Base-by-base conservation (phyloP, 257 asterid genomes). In the Solanum ahanhuiri region DNA sequence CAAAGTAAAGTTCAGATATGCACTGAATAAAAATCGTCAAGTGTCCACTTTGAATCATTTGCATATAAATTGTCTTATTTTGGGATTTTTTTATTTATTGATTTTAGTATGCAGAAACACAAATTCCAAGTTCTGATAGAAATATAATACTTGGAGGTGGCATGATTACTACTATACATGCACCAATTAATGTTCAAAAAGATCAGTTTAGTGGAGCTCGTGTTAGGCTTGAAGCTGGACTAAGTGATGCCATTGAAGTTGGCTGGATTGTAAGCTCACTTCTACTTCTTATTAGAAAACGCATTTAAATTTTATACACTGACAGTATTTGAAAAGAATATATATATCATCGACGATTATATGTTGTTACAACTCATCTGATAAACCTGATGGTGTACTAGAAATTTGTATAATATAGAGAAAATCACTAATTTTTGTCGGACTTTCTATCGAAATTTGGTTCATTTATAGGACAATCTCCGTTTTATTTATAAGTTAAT, bases 271-370 rank as follows among this genome's bases (percentile, higher is more conserved):
- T 66, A 66, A 66, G 35, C 20, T 66, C 72, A 66, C 35, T 66
- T 23, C 18, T 17, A 51, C 22, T 66, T 28, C 18, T 23, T 25
- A 10, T 23, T 0, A 4, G 0, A 51, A 60, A 60, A 22, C 64
- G 25, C 23, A 43, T 43, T 43, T 43, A 43, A 43, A 0, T 3
- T 48, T 48, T 48, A 48, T 48, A 17, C 58, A 48, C 20, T 48
- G 58, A 2, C 7, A 48, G 7, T 48, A 15, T 48, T 48, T 48
- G 20, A 48, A 48, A 48, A 48, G 2, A 48, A 48, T 20, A 58
- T 0, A 23, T 64, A 23, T 9, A 64, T 66, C 18, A 25, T 12
- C 0, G 0, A 66, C 0, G 2, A 3, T 10, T 64, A 25, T 64
- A 0, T 64, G 0, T 64, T n/a, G 25, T 57, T 7, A 57, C 3